Base-by-base conservation (phyloP, 495 filamentous ascomycete species). In the Recurvomyces mirabilis region DNA sequence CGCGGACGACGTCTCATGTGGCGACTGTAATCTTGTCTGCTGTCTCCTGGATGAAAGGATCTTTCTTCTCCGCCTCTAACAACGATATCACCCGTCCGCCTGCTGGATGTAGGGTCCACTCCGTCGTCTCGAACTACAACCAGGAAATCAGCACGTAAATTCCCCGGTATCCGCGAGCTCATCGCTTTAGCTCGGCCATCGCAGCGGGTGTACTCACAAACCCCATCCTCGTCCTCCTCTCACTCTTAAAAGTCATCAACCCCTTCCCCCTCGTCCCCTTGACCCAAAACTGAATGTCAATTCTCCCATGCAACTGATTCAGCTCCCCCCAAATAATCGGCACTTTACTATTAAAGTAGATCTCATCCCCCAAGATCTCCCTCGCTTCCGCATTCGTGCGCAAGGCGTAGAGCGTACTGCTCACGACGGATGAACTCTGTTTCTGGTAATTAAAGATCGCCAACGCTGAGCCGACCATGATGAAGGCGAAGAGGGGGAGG, bases 391-490 rank as follows among this genome's bases (percentile, higher is more conserved):
- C 65, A 35, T 81, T 83, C 11, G 82, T 93, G 41, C 91, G 84
- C 32, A 98, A 73, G 0, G 89, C 81, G 68, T 95, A 98, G 1
- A 98, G 72, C 5, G 84, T 89, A 33, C 81, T 83, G 46, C 72
- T 77, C 3, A 94, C 85, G 11, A 95, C 77, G 41, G 81, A 81
- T 14, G 76, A 82, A 2, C 82, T 84, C 2, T 77, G 73, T 59
- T 94, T 94, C 57, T 98, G 89, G 72, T 98, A 96, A 69, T 98
- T 98, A 80, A 98, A 96, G 61, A 94, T 91, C 32, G 77, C 84
- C 28, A 91, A 66, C 47, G 80, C 77, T 38, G 77, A 78, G 15
- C 68, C 68, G 24, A 73, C 73, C 40, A 89, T 69, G 34, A 78
- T 62, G 30, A 68, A 46, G 1, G 70, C 51, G 57, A 81, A 82